Base-by-base conservation (phyloP, 495 filamentous ascomycete species). In the Coniosporium apollinis region DNA sequence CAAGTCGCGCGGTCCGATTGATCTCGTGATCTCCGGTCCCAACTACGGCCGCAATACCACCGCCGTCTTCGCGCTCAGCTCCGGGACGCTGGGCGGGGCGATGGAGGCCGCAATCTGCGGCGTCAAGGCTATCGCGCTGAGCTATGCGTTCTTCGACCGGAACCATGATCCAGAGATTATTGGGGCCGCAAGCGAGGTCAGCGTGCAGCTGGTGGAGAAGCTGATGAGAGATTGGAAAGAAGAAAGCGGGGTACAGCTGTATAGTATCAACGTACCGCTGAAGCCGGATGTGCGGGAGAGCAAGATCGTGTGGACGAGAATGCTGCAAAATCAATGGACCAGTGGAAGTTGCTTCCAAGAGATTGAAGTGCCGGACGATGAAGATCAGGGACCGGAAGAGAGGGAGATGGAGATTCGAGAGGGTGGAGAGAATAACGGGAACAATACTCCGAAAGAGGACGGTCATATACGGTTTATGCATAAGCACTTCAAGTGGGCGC, bases 21-120 rank as follows among this genome's bases (percentile, higher is more conserved):
- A 94, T 51, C 60, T 96, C 2, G 84, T 96, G 3, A 68, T 97
- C 4, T 78, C 70, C 9, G 89, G 89, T 1, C 89, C 89, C 5
- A 97, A 97, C 53, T 94, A 93, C 59, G 89, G 89, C 5, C 65
- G 87, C 24, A 97, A 97, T 57, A 81, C 80, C 3, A 96, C 89
- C 0, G 81, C 87, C 1, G 66, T 94, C 15, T 94, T 96, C 48
- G 76, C 78, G n/a, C 59, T 97, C 34, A 82, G 74, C 25, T 82
- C 74, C 28, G 89, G 89, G 15, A 97, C 89, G 0, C 61, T 97
- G 31, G 89, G 89, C 13, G 89, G 74, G 0, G 89, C 89, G 0
- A 67, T 97, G 56, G 89, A 96, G 58, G 87, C 78, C 7, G 85
- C 89, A n/a, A 69, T 83, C 0, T 93, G 82, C 46, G 72, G 68